Percentiles rank a stretch among this genome's conserved stretches.
These are phyloP conservation scores for Cercospora sojina DNA, from an alignment of 2,329 filamentous ascomycete species.

Conservation along the genomic window DNA sequence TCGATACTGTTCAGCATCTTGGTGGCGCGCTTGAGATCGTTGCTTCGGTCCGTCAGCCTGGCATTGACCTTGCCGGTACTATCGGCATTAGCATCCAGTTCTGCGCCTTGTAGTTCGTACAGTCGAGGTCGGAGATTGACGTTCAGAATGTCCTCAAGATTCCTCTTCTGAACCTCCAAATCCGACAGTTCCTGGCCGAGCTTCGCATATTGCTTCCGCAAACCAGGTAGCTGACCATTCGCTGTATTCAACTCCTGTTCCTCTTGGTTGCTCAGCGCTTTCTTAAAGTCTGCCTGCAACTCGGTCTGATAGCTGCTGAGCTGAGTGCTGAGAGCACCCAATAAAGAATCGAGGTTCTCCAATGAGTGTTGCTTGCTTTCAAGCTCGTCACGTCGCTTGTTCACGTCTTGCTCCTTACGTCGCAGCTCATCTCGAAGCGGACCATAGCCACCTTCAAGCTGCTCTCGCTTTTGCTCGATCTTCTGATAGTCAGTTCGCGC, in stretches of 20 bases:
- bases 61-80: constrained; percentile 56
- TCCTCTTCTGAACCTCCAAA: constrained; percentile 75
- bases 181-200: constrained; percentile 71
- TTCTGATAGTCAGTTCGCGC: constrained; percentile 84
- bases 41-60: constrained; percentile 73
- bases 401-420: constrained; percentile 70
- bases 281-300: constrained; percentile 84
- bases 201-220: constrained; percentile 75
- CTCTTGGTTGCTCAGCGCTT: constrained; percentile 78
- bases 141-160: constrained; percentile 82
- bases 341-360: constrained; percentile 66
- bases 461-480: constrained; percentile 71
- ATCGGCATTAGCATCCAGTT: constrained; percentile 61
- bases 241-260: constrained; percentile 75
- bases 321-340: constrained; percentile 64
- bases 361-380: constrained; percentile 65
- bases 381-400: constrained; percentile 70
- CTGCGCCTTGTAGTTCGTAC: constrained; percentile 77
- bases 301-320: constrained; percentile 77
- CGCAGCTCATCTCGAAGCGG: constrained; percentile 75
- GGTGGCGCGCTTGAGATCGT: constrained; percentile 76
- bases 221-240: constrained; percentile 65
- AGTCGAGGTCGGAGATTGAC: constrained; percentile 84
- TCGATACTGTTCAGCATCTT: constrained; percentile 67
- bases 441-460: constrained; percentile 78